A percentile compares a stretch with the other conserved stretches of the same genome.
phyloP scores from a whole-genome alignment of 306 rosid species.

The Hylodesmum podocarpum region DNA sequence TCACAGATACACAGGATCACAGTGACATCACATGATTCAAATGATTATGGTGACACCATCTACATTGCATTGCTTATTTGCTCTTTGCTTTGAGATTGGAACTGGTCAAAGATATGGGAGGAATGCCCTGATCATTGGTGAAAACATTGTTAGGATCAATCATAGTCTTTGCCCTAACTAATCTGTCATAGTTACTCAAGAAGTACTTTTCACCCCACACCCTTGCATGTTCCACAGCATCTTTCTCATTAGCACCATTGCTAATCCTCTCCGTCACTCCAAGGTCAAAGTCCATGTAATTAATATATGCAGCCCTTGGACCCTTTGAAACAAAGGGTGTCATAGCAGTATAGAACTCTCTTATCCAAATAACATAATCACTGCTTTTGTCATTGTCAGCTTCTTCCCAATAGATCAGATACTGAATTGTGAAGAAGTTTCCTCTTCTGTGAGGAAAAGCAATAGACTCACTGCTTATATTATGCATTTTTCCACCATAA shows the following conservation, averaged over 20 bases:
- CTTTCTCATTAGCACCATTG: background rate
- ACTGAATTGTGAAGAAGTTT: slow-evolving; percentile 63
- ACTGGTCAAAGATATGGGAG: slow-evolving; percentile 40
- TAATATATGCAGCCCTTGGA: slow-evolving; percentile 81
- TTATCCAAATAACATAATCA: slow-evolving; percentile 62
- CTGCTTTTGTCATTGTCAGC: slow-evolving; percentile 43
- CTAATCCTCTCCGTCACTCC: slow-evolving; percentile 46
- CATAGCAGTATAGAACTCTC: slow-evolving; percentile 59
- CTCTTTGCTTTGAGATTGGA: background rate
- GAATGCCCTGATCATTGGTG: slow-evolving; percentile 70
- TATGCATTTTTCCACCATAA: slow-evolving; percentile 66
- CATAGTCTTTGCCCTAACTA: slow-evolving; percentile 64
- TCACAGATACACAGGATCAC: slow-evolving; percentile 1
- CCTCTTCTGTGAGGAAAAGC: slow-evolving; percentile 82
- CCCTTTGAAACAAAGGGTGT: slow-evolving; percentile 58
- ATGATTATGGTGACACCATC: background rate
- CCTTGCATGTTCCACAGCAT: slow-evolving; percentile 51
- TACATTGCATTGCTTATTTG: background rate
- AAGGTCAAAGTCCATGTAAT: slow-evolving; percentile 76
- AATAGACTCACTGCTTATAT: slow-evolving; percentile 61
- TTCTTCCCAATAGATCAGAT: slow-evolving; percentile 62
- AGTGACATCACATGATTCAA: slow-evolving; percentile 5
- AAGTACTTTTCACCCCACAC: slow-evolving; percentile 81
- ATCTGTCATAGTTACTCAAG: slow-evolving; percentile 66
- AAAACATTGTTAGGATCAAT: slow-evolving; percentile 70